A percentile compares a stretch with the other conserved stretches of the same genome.
Conservation (phyloP, 2,329 filamentous ascomycete genomes). For the Fusarium pininemorale region DNA sequence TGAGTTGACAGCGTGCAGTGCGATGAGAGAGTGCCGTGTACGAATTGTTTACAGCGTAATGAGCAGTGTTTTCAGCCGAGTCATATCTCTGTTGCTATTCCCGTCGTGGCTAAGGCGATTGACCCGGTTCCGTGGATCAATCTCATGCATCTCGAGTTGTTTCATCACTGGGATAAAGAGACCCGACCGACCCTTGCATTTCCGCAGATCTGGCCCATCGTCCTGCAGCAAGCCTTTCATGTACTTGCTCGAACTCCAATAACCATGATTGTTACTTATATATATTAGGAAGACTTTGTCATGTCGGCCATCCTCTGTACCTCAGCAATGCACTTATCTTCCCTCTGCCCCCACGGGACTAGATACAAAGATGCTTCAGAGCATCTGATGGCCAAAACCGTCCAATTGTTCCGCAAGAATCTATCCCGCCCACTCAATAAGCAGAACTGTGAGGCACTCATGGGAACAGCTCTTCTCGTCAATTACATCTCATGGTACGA, state of each 20-base stretch:
- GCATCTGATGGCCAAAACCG: neutral
- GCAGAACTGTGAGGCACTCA: neutral
- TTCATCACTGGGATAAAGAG: neutral
- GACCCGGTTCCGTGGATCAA: neutral
- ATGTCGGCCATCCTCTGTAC: neutral
- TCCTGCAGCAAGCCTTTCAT: neutral
- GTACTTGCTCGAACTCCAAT: fast-evolving
- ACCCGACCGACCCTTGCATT: neutral
- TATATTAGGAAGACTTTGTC: neutral
- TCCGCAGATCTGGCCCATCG: neutral
- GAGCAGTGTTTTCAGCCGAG: neutral
- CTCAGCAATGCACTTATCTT: neutral
- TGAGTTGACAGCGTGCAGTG: neutral
- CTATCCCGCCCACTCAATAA: neutral
- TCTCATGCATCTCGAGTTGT: neutral
- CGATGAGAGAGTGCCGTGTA: neutral
- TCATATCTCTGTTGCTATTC: neutral
- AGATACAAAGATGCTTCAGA: neutral
- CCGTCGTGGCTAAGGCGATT: neutral
- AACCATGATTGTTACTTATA: fast-evolving
- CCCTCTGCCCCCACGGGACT: fast-evolving
- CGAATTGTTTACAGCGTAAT: neutral
- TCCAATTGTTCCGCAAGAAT: neutral
- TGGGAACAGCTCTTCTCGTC: neutral
- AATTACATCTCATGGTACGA: neutral